Evolutionary conservation across 768 basidiomycete genomes (phyloP).

Genomic region (Boletus vermiculosoides): DNA sequence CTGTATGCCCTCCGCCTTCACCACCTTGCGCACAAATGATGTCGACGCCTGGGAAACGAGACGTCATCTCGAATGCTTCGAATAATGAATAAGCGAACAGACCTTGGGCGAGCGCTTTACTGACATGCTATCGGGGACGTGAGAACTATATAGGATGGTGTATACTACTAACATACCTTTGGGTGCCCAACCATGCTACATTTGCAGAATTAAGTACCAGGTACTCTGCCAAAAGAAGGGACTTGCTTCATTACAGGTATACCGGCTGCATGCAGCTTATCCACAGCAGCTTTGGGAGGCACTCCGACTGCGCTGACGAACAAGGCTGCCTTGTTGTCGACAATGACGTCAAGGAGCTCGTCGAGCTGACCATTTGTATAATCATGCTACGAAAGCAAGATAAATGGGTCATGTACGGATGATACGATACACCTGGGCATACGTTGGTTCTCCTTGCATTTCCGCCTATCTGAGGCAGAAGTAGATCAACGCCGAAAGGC

Average conservation of each 20-base stretch:
- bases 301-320: conserved; percentile 87
- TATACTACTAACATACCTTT: conserved; percentile 46
- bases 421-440: conserved; percentile 7
- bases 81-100: not conserved
- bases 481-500: conserved; percentile 79
- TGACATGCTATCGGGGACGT: conserved; percentile 52
- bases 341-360: conserved; percentile 76
- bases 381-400: conserved; percentile 44
- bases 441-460: conserved; percentile 82
- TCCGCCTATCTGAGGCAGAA: conserved; percentile 81
- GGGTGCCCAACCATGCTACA: conserved; percentile 81
- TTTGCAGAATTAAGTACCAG: not conserved
- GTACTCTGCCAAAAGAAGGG: not conserved
- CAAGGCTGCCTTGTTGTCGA: conserved; percentile 65
- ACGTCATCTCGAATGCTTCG: not conserved
- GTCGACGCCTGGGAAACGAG: conserved; percentile 60
- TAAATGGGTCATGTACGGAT: not conserved
- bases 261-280: conserved; percentile 74
- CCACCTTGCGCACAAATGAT: conserved; percentile 88
- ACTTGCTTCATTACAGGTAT: conserved; percentile 85
- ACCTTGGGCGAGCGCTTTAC: conserved; percentile 74
- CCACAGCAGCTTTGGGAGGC: conserved; percentile 79
- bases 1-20: conserved; percentile 88
- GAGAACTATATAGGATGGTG: not conserved
- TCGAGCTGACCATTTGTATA: conserved; percentile 78